phyloP scores from a whole-genome alignment of 176 grass and related monocot species.

The Pontederia paniculata region DNA sequence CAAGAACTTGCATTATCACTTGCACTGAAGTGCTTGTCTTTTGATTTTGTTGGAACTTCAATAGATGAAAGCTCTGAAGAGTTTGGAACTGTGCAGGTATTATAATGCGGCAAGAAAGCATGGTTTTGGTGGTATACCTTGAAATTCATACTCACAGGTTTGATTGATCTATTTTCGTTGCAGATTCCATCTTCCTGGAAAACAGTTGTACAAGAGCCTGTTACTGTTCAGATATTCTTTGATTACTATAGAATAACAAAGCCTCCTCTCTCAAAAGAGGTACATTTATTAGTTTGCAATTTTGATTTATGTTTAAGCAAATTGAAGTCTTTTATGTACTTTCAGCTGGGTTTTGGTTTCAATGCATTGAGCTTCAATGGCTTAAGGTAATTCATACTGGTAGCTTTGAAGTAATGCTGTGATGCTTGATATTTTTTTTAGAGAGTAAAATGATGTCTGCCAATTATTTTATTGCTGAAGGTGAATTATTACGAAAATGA shows the following conservation, averaged over 20 bases:
- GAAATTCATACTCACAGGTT: slow-evolving; percentile 11
- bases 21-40: slow-evolving; percentile 92
- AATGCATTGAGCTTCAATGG: too few relatives aligned
- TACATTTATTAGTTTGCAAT: slow-evolving; percentile 7
- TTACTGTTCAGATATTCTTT: slow-evolving; percentile 93
- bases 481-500: too few relatives aligned
- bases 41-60: slow-evolving; percentile 93
- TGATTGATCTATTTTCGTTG: slow-evolving; percentile 20
- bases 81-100: slow-evolving; percentile 95
- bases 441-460: too few relatives aligned
- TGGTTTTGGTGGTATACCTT: not conserved
- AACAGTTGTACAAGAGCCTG: slow-evolving; percentile 77
- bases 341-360: too few relatives aligned
- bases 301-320: too few relatives aligned
- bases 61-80: slow-evolving; percentile 99
- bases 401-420: too few relatives aligned
- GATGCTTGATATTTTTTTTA: too few relatives aligned
- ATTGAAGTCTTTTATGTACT: too few relatives aligned
- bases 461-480: too few relatives aligned
- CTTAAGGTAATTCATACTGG: too few relatives aligned
- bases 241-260: slow-evolving; percentile 90
- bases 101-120: too few relatives aligned
- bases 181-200: slow-evolving; percentile 97
- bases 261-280: slow-evolving; percentile 81
- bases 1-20: slow-evolving; percentile 70